A percentile compares a stretch with the other conserved stretches of the same genome.
phyloP scores from a whole-genome alignment of 176 grass and related monocot genomes.

The Metroxylon sagu region DNA sequence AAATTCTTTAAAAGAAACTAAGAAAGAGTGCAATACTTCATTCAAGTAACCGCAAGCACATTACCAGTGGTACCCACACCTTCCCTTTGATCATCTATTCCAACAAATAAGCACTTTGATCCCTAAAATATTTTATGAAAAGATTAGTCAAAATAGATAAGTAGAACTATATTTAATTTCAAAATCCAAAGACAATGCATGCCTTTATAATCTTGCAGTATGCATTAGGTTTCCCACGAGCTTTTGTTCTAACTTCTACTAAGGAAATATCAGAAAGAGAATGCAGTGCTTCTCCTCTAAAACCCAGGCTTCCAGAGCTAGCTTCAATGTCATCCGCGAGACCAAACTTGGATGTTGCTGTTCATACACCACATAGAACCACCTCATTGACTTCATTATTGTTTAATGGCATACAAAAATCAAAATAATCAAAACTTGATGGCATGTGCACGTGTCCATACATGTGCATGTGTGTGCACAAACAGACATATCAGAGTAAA shows the following conservation, averaged over 20 bases:
- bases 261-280: constrained; percentile 93
- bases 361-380: constrained; percentile 15
- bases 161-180: constrained; percentile 18
- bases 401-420: no score
- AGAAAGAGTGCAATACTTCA: background rate
- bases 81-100: constrained; percentile 95
- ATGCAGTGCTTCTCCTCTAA: constrained; percentile 64
- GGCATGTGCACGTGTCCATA: no score
- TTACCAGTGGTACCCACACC: constrained; percentile 78
- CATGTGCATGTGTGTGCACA: no score
- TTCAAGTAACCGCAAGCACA: background rate
- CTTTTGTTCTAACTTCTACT: constrained; percentile 85
- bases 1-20: background rate
- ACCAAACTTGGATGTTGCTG: constrained; percentile 58
- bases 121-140: constrained; percentile 41
- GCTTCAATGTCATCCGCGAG: constrained; percentile 18
- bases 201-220: constrained; percentile 98
- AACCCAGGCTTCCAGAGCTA: constrained; percentile 34
- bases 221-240: constrained; percentile 77
- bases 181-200: constrained; percentile 12
- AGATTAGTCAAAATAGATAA: constrained; percentile 4
- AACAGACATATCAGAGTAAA: no score
- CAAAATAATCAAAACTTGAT: no score
- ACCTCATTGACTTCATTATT: no score
- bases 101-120: constrained; percentile 76